These are phyloP conservation scores for Alternaria arbusti DNA, from an alignment of 2,329 filamentous ascomycete genomes.

Conservation along the genomic window DNA sequence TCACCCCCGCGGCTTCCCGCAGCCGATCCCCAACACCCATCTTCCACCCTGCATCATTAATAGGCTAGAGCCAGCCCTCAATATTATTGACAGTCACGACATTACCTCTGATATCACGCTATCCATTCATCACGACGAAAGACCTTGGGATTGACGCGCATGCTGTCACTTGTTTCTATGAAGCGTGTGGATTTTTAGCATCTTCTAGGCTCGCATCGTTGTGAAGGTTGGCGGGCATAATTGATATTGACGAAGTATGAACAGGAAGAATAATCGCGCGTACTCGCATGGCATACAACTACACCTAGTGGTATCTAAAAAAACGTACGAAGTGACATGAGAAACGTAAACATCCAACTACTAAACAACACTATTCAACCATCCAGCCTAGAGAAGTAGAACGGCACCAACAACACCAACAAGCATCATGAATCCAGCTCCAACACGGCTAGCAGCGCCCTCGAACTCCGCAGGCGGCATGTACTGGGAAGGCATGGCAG, in stretches of 20 bases:
- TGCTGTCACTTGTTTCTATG: not conserved
- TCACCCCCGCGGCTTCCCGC: conserved; percentile 14
- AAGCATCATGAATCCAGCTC: conserved; percentile 27
- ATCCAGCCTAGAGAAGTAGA: conserved; percentile 25
- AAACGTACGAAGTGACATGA: conserved; percentile 4
- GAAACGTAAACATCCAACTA: conserved; percentile 4
- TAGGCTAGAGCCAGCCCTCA: not conserved
- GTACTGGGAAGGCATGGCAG: conserved; percentile 17
- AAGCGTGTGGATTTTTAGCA: not conserved
- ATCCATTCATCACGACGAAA: not conserved
- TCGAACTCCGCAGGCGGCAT: conserved; percentile 25
- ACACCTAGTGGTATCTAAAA: conserved; percentile 2
- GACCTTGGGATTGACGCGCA: not conserved
- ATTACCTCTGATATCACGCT: not conserved
- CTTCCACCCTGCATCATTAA: not conserved
- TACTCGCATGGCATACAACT: conserved; percentile 5
- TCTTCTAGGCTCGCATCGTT: not conserved
- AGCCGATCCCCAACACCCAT: not conserved
- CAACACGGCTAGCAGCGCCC: conserved; percentile 33
- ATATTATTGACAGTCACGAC: not conserved
- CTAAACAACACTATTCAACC: not conserved
- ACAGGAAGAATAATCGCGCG: not conserved
- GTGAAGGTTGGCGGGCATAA: not conserved
- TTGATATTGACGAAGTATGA: not conserved
- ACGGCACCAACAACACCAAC: conserved; percentile 27